Base-by-base conservation (phyloP, 1,284 basidiomycete genomes). In the Mycena citricolor region DNA sequence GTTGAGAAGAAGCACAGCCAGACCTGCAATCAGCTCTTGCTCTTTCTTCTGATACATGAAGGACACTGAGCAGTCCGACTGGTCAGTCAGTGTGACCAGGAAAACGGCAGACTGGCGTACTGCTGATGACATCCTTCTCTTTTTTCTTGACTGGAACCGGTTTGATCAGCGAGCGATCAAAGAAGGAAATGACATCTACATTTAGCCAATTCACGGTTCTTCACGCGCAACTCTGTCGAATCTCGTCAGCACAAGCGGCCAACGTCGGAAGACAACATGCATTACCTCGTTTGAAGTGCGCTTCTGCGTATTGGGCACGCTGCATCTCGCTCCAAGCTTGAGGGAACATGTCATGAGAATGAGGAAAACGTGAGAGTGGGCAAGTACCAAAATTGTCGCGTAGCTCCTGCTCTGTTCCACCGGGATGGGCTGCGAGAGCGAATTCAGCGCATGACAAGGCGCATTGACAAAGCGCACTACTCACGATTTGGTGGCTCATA, bases 321-420 rank as follows among this genome's bases (percentile, higher is more conserved):
- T 52, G 51, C 51, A 52, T 49, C 39, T 52, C 51, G 30, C 42
- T 49, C 51, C 51, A 52, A 22, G 51, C 51, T 52, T 32, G 4
- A 47, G 26, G 10, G 20, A 31, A 25, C 14, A 13, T 10, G 13
- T 21, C 19, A 16, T 16, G 8, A 14, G n/a, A 24, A 10, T 42
- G 14, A 39, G 36, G 12, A 5, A 33, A 23, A 25, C 35, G 14
- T 32, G 7, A 4, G 14, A 8, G 2, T 8, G 13, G 11, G 33
- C 20, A 25, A 23, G 8, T 11, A 45, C 51, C 47, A 22, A 52
- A 52, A 30, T 40, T 49, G 17, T 52, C 51, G 19, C 39, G 43
- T 8, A 38, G 16, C 20, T 50, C 48, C 28, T 42, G 48, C 14
- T 50, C 48, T 13, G 43, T 45, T 17, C 38, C 47, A 12, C 47